Conservation (phyloP, 2,329 filamentous ascomycete species). For the Byssoonygena ceratinophila region DNA sequence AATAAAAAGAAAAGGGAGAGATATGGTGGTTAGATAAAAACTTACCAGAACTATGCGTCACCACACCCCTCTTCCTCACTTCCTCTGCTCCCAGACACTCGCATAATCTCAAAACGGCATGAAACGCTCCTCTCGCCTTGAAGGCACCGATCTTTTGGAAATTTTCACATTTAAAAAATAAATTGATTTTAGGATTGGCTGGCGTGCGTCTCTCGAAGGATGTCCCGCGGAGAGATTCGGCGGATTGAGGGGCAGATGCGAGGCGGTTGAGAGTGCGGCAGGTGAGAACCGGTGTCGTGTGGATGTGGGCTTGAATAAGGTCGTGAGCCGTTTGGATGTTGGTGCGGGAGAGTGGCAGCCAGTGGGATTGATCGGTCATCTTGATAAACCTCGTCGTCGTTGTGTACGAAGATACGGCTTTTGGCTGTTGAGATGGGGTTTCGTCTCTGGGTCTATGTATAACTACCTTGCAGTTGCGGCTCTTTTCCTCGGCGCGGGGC, state of each 20-base stretch:
- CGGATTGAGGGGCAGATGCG: constrained; percentile 58
- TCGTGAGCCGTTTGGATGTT: constrained; percentile 63
- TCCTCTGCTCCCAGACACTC: constrained; percentile 51
- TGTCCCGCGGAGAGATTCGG: constrained; percentile 46
- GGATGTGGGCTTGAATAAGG: constrained; percentile 64
- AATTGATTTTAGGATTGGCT: constrained; percentile 54
- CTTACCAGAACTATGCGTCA: constrained; percentile 79
- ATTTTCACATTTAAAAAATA: constrained; percentile 97
- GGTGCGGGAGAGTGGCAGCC: constrained; percentile 57
- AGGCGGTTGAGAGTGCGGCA: constrained; percentile 62
- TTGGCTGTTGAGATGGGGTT: not conserved
- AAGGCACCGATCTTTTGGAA: constrained; percentile 83
- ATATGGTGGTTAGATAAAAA: constrained; percentile 7
- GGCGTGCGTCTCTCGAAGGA: constrained; percentile 48
- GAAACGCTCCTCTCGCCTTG: constrained; percentile 83
- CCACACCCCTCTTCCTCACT: constrained; percentile 58
- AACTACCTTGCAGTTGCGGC: not conserved
- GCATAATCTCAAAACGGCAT: constrained; percentile 64
- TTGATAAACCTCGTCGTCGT: not conserved
- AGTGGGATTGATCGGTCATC: constrained; percentile 37
- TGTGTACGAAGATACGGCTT: not conserved
- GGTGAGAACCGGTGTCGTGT: constrained; percentile 74
- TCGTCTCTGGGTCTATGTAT: not conserved
- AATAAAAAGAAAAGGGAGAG: not conserved
- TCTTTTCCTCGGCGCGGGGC: not conserved